Base-by-base conservation (phyloP, 768 basidiomycete genomes). In the Tulasnella calospora region DNA sequence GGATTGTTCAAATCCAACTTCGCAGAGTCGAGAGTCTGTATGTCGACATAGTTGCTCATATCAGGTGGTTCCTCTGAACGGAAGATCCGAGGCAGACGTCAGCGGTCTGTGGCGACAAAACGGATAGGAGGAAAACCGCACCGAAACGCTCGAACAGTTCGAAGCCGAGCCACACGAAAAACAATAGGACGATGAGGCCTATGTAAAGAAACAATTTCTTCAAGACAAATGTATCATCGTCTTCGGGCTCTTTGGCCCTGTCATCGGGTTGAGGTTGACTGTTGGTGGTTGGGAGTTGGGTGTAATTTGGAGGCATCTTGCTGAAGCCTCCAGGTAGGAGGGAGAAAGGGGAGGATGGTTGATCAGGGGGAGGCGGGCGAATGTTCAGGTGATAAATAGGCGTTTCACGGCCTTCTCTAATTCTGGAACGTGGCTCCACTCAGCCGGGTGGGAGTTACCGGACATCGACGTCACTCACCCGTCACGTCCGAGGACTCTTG, bases 41-140 rank as follows among this genome's bases (percentile, higher is more conserved):
- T 76, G 78, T 81, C 82, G 33, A 81, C 82, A 77, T 84, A 85
- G 40, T 82, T 79, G 15, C 84, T 81, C 76, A 84, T 84, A 36
- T 85, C 85, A 79, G 80, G 78, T 9, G 79, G 51, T 30, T 13
- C 36, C 30, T 69, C 76, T 77, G 46, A 67, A n/a, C 15, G 15
- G n/a, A 47, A 5, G 27, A 27, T 17, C 33, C 40, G 27, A 15
- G 21, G 33, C 33, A 15, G 5, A 47, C 6, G n/a, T 35, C 33
- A 74, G 36, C 35, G 12, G 73, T 13, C 13, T 47, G 15, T 19
- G 46, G 46, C 41, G 17, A 17, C 46, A 44, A 47, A 17, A 30
- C 21, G 40, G 51, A 74, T 23, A 36, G 44, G 51, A 47, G 27
- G 7, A 38, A 46, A n/a, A 47, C 27, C 41, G 36, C 41, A 74